phyloP scores from a whole-genome alignment of 805 yeast species.

The Kazachstania psychrophila region DNA sequence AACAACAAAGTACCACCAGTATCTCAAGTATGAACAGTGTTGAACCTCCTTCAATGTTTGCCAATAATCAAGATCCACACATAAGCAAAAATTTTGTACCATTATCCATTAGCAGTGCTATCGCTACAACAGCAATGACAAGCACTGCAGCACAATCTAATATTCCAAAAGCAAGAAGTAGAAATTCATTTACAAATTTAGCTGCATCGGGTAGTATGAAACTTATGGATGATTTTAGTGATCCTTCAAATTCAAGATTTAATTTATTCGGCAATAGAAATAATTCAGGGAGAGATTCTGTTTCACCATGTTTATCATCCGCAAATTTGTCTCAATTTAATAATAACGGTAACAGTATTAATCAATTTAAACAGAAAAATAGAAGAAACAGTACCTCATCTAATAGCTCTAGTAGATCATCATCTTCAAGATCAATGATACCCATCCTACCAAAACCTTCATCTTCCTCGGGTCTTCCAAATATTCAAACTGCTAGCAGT shows the following conservation, averaged over 20 bases:
- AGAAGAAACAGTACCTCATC: conserved; percentile 28
- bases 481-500: not conserved
- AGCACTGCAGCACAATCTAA: conserved; percentile 4
- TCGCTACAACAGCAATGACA: conserved; percentile 9
- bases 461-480: too few species aligned
- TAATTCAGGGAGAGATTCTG: not conserved
- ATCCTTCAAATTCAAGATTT: not conserved
- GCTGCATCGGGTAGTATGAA: not conserved
- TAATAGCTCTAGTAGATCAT: conserved; percentile 23
- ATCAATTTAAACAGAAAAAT: conserved; percentile 8
- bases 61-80: not conserved
- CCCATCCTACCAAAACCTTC: conserved; percentile 30
- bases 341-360: not conserved
- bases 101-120: conserved; percentile 8
- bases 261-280: not conserved
- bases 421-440: conserved; percentile 27
- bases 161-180: conserved; percentile 3
- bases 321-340: conserved; percentile 1
- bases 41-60: too few species aligned
- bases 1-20: conserved; percentile 6
- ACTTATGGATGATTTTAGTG: not conserved
- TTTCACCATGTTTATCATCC: not conserved
- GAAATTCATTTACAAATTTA: conserved; percentile 3
- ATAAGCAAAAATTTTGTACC: conserved; percentile 9
- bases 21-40: conserved; percentile 1